phyloP scores from a whole-genome alignment of 208 protist genomes.

The Leishmania amazonensis region DNA sequence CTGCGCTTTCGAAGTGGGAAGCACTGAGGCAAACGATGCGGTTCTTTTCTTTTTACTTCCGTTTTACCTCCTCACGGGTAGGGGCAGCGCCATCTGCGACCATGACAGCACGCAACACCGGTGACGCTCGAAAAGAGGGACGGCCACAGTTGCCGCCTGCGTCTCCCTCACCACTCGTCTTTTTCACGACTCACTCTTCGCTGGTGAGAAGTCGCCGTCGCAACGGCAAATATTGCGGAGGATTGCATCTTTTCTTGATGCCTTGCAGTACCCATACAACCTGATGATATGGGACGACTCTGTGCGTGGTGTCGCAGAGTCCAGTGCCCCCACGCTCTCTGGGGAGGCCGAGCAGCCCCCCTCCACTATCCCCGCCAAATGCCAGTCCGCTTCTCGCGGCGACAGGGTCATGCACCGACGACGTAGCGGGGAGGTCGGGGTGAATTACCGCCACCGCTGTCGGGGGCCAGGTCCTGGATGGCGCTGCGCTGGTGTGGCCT shows the following conservation, averaged over 20 bases:
- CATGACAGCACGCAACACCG: neutral
- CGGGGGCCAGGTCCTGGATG: neutral
- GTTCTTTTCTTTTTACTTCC: neutral
- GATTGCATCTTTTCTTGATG: neutral
- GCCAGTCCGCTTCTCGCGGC: neutral
- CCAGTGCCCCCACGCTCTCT: neutral
- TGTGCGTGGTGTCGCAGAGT: neutral
- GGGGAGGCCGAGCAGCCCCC: neutral
- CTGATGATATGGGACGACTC: neutral
- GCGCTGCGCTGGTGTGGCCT: neutral
- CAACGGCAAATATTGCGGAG: neutral
- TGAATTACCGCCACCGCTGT: neutral
- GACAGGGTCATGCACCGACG: neutral
- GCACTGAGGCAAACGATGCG: neutral
- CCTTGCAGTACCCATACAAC: neutral
- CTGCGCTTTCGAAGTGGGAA: slow-evolving; percentile 49
- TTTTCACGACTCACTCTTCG: neutral
- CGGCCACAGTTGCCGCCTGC: neutral
- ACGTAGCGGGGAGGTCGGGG: neutral
- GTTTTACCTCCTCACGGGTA: neutral
- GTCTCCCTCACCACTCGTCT: no score
- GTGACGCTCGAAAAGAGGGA: neutral
- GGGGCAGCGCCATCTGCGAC: neutral
- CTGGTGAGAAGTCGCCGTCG: neutral
- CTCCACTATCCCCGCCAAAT: neutral